Evolutionary conservation across 495 filamentous ascomycete species (phyloP), one percentile per base, ranked within the genome.

Genomic region (Diplogelasinospora grovesii): DNA sequence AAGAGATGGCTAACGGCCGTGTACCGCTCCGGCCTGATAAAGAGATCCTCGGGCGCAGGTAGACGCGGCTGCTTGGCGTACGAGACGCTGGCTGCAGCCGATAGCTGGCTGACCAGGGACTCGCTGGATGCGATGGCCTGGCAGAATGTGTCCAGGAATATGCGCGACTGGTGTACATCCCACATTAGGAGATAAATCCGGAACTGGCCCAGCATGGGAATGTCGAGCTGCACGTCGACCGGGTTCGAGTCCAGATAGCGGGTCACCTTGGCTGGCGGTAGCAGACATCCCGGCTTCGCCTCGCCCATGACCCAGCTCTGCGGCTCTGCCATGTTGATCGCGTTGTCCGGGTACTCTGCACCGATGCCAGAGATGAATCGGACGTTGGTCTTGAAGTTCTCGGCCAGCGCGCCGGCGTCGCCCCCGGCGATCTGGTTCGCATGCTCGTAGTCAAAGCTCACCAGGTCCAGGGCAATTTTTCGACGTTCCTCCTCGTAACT

Each of bases 241-340:
- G 81, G 79, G 43, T 85, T 86, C 4, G 78, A 73, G 48, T 84
- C 82, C 33, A 84, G 66, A 48, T 78, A 85, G 11, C 81, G 65
- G 0, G 77, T 81, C 6, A 80, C 81, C 53, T 74, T 78, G 14
- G 75, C 72, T 8, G 82, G 80, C 6, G 71, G 66, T 19, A 81
- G 64, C 8, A 83, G 64, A n/a, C 69, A 70, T 0, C 82, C 82
- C 1, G 79, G 71, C 40, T 60, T 66, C 30, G 68, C 57, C 33
- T 66, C 63, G 11, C 71, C 69, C 35, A 66, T 58, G n/a, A 68
- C 53, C 39, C 60, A 59, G 7, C 67, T 52, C 26, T 58, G 56
- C 2, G 54, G 42, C 14, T 55, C 34, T 16, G 55, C 46, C 25
- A 62, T 57, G 48, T 79, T 84, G 30, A 85, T 60, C n/a, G 71